Evolutionary conservation across 805 yeast species (phyloP).

Genomic region (Suhomyces sp.): DNA sequence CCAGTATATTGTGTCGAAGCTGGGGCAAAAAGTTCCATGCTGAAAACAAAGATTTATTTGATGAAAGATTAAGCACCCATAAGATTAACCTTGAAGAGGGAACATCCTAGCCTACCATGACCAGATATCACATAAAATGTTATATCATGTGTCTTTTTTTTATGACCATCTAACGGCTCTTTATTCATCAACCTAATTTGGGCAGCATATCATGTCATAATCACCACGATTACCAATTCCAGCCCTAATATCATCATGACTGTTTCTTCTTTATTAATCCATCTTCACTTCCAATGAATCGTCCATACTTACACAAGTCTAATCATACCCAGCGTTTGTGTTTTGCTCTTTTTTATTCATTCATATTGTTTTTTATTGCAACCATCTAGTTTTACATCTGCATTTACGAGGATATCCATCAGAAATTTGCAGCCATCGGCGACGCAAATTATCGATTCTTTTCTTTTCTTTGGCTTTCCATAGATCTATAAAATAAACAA

Average conservation of each 20-base stretch:
- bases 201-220: neutral
- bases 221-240: neutral
- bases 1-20: constrained; percentile 72
- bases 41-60: constrained; percentile 44
- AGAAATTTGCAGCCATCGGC: neutral
- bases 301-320: neutral
- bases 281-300: constrained; percentile 1
- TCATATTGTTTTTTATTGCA: neutral
- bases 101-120: neutral
- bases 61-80: constrained; percentile 19
- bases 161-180: neutral
- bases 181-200: neutral
- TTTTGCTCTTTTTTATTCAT: neutral
- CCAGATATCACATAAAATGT: neutral
- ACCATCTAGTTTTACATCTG: neutral
- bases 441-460: neutral
- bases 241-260: neutral
- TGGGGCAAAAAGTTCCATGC: constrained; percentile 68
- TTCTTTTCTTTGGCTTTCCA: neutral
- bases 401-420: neutral
- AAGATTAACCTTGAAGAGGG: constrained; percentile 14
- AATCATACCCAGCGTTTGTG: neutral
- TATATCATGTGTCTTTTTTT: neutral
- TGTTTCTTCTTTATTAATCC: neutral
- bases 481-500: neutral